Base-by-base conservation (phyloP, 805 yeast genomes). In the Teunomyces atbi region DNA sequence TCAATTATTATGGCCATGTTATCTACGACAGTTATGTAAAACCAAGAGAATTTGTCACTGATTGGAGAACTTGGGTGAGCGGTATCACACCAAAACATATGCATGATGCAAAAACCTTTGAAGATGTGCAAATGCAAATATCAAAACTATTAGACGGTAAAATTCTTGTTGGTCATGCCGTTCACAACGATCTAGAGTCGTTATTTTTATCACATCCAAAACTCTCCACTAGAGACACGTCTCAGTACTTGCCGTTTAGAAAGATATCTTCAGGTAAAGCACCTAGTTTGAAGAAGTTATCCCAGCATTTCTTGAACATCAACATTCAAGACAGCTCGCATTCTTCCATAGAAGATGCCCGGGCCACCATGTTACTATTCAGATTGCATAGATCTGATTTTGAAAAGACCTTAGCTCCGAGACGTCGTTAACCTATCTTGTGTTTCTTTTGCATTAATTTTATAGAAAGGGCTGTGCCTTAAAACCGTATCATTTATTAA, bases 31-130 rank as follows among this genome's bases (percentile, higher is more conserved):
- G 76, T 32, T 91, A 74, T 67, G 97, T 91, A 4, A 73, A 72
- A 52, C 97, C 97, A 2, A 66, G 71, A 27, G 90, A 84, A 56
- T 71, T 68, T 45, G 96, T 91, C 2, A 83, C 91, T 0, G 95
- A 91, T 58, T 91, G 94, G 91, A 76, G 97, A 63, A 91, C 97
- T 0, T 83, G 90, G 86, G 95, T 89, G 16, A 83, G 92, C 64
- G 98, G 98, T 20, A 79, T 91, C 2, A 72, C 83, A 2, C 89
- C 96, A 0, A 63, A 66, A 2, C 79, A 84, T 58, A 82, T 91
- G 86, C 68, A 69, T 23, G 63, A 72, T 35, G 97, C 97, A 0
- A 74, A 84, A 0, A 50, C 80, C 1, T 86, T 86, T 56, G 73
- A 77, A 52, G 79, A 79, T 19, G 95, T 92, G 0, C 95, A 86